Evolutionary conservation across 345 rosid genomes (phyloP).

Genomic region (Rhizophora apiculata): DNA sequence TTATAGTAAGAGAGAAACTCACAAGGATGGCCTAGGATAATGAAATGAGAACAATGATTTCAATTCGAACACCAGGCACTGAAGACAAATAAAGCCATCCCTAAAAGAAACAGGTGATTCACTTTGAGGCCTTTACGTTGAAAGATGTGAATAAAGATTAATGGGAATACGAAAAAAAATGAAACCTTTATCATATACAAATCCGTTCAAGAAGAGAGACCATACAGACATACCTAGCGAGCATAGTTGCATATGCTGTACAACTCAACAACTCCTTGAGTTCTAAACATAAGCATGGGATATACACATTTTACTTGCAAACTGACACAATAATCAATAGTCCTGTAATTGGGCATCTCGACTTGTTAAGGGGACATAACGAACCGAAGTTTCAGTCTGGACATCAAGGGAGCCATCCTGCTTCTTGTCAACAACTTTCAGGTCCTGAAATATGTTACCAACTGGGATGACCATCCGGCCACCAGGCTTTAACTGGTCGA

Average conservation of each 20-base stretch:
- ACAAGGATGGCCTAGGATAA: no score
- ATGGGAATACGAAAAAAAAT: no score
- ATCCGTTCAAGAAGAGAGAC: background rate
- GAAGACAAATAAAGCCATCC: no score
- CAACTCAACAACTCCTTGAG: background rate
- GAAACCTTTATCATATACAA: background rate
- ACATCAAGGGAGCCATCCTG: constrained; percentile 68
- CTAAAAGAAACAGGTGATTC: no score
- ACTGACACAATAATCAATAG: background rate
- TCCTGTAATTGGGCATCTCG: constrained; percentile 61
- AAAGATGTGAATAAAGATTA: no score
- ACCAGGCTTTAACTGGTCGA: constrained; percentile 92
- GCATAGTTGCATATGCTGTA: background rate
- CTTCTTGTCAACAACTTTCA: constrained; percentile 71
- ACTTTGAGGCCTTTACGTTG: no score
- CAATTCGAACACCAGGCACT: no score
- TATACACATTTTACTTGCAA: no score
- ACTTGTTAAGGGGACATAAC: constrained; percentile 91
- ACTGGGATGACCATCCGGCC: constrained; percentile 98
- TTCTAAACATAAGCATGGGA: background rate
- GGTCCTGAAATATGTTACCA: constrained; percentile 75
- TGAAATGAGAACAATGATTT: no score
- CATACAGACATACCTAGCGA: no score
- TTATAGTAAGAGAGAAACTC: no score
- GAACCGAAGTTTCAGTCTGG: constrained; percentile 66